Base-by-base conservation (phyloP, 2,329 filamentous ascomycete species). In the Chaetomiaceae sp. region DNA sequence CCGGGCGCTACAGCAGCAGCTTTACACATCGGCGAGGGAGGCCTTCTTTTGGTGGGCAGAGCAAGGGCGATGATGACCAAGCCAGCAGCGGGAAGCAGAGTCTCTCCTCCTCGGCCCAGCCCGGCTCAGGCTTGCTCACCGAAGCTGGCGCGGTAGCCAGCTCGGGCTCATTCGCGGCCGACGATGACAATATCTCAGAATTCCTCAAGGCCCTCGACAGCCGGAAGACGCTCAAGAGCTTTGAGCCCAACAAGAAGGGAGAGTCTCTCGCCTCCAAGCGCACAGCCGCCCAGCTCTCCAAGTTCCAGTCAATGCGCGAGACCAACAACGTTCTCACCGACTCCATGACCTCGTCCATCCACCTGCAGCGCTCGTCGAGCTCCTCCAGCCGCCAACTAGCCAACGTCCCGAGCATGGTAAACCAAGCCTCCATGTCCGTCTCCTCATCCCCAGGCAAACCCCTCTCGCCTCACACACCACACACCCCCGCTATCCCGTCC, bases 401-500 rank as follows among this genome's bases (percentile, higher is more conserved):
- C 9, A 82, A 81, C 57, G 77, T 83, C 3, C 80, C 81, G 3
- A 77, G 87, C 56, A 89, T 91, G 68, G 71, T 72, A 14, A 87
- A 89, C 49, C 78, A 91, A 1, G 87, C 86, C 4, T 90, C 88
- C 0, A 77, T 90, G 59, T 96, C 91, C 4, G 85, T 86, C 11
- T 92, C 89, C 1, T 92, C 91, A 0, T 96, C 91, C 9, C 91
- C 91, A 1, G 89, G 88, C 53, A 96, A 96, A 64, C 89, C 91
- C 0, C 81, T 95, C 17, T 96, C 90, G 3, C 91, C 88, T 9
- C 90, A 92, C 65, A 96, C 89, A 0, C 90, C 91, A 1, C 91
- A 97, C 65, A 95, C 91, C 0, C 94, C 94, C 4, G 91, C 91
- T 11, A 90, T 97, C 25, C 92, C 92, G 19, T 96, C 91, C 7